A percentile compares a stretch with the other conserved stretches of the same genome.
Conservation (phyloP, 1,284 basidiomycete species). For the Mrakiaceae sp. region DNA sequence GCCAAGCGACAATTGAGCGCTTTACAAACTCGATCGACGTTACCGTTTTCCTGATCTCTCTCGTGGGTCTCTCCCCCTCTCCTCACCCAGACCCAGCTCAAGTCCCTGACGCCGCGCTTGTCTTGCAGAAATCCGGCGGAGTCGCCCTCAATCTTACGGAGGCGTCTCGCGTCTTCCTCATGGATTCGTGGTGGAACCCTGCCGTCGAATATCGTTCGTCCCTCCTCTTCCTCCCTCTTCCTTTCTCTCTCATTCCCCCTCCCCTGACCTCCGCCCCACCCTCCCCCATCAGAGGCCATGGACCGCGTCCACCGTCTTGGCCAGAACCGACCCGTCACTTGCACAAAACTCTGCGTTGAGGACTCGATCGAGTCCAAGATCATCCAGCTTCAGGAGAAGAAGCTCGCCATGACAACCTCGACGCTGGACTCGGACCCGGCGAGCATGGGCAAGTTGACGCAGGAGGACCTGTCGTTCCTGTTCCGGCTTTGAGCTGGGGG, state of each 20-base stretch:
- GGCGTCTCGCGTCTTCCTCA: slow-evolving; percentile 75
- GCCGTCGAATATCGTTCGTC: slow-evolving; percentile 41
- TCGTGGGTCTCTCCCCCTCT: slow-evolving; percentile 31
- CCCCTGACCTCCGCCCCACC: slow-evolving; percentile 3
- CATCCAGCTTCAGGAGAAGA: slow-evolving; percentile 80
- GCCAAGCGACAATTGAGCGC: slow-evolving; percentile 21
- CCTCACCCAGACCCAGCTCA: no score
- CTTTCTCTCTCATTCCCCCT: slow-evolving; percentile 7
- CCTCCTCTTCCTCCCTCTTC: slow-evolving; percentile 4
- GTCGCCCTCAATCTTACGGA: slow-evolving; percentile 68
- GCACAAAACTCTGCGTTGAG: slow-evolving; percentile 88
- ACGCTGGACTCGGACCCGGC: slow-evolving; percentile 9
- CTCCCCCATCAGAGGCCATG: slow-evolving; percentile 59
- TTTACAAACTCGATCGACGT: slow-evolving; percentile 51
- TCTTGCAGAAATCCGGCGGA: slow-evolving; percentile 5
- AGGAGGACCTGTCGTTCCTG: slow-evolving; percentile 17
- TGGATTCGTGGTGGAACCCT: slow-evolving; percentile 78
- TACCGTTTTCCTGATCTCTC: slow-evolving; percentile 84
- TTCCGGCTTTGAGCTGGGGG: slow-evolving; percentile 10
- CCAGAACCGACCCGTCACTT: slow-evolving; percentile 82
- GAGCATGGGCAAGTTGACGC: slow-evolving; percentile 16
- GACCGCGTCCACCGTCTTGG: slow-evolving; percentile 69
- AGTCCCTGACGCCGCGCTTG: not conserved
- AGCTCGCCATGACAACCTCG: slow-evolving; percentile 37
- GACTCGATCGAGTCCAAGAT: slow-evolving; percentile 95